phyloP scores from a whole-genome alignment of 345 rosid genomes.

The Ceriops zippeliana region DNA sequence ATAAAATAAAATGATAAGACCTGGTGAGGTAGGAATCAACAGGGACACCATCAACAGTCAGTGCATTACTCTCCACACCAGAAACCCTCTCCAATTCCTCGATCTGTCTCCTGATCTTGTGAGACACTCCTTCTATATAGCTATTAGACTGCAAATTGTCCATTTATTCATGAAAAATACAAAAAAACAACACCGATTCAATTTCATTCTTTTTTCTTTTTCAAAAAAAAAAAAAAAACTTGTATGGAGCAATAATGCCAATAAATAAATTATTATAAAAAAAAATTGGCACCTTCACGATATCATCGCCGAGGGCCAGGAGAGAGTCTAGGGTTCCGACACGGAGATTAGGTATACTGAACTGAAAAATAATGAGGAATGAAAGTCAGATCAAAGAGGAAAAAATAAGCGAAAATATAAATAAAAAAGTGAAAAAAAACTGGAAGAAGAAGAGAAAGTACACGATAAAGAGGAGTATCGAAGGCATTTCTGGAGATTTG shows the following conservation, averaged over 20 bases:
- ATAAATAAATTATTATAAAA: neutral
- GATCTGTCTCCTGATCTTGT: constrained; percentile 96
- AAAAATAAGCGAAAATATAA: no score
- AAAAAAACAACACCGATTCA: neutral
- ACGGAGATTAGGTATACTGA: constrained; percentile 92
- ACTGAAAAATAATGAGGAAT: constrained; percentile 40
- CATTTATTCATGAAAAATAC: constrained; percentile 1
- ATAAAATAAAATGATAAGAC: constrained; percentile 30
- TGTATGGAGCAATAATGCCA: neutral
- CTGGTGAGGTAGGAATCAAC: constrained; percentile 97
- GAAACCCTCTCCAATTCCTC: constrained; percentile 93
- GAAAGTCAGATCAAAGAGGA: neutral
- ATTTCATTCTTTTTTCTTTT: neutral
- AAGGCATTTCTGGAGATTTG: constrained; percentile 94
- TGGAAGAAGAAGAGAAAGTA: neutral
- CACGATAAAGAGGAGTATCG: constrained; percentile 30
- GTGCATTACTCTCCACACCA: constrained; percentile 72
- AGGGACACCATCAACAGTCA: constrained; percentile 92
- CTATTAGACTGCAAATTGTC: constrained; percentile 61
- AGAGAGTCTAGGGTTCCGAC: constrained; percentile 98
- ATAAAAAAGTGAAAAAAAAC: neutral
- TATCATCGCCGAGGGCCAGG: constrained; percentile 93
- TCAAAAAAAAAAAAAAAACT: neutral
- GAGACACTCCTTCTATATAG: constrained; percentile 89
- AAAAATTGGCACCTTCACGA: constrained; percentile 54